These are phyloP conservation scores for Didymella sp. DNA, from an alignment of 2,329 filamentous ascomycete species.

Conservation along the genomic window DNA sequence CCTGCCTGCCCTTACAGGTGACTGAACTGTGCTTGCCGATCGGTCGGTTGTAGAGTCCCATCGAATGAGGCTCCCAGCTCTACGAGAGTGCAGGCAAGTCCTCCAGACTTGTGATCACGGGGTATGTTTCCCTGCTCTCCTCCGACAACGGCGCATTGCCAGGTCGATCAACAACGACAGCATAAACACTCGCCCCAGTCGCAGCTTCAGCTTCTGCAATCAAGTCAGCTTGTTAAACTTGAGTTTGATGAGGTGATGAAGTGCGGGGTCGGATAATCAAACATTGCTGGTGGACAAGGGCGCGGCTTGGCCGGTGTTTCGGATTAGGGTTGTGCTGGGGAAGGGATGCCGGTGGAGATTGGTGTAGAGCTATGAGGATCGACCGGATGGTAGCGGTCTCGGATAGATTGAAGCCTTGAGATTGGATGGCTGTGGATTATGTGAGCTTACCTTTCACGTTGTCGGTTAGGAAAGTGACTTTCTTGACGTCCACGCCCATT, in stretches of 20 bases:
- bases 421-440: not conserved
- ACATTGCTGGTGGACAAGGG: conserved; percentile 6
- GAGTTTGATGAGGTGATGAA: conserved; percentile 10
- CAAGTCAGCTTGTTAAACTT: conserved; percentile 33
- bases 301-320: conserved; percentile 22
- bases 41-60: too few species aligned
- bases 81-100: conserved; percentile 40
- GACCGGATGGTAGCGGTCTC: conserved; percentile 20
- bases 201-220: conserved; percentile 55
- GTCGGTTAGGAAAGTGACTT: conserved; percentile 82
- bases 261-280: conserved; percentile 22
- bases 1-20: not conserved
- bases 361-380: conserved; percentile 10
- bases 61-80: too few species aligned
- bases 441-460: conserved; percentile 65
- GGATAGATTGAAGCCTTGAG: conserved; percentile 1
- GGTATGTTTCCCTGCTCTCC: conserved; percentile 29
- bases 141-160: conserved; percentile 69
- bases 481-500: conserved; percentile 39
- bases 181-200: conserved; percentile 51
- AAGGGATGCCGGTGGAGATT: conserved; percentile 9
- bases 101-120: conserved; percentile 45
- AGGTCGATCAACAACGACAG: conserved; percentile 62
- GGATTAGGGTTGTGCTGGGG: not conserved
- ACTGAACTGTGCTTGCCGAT: too few species aligned